Evolutionary conservation across 495 filamentous ascomycete genomes (phyloP), one percentile per base, ranked within the genome.

Genomic region (Achaetomiella virescens): DNA sequence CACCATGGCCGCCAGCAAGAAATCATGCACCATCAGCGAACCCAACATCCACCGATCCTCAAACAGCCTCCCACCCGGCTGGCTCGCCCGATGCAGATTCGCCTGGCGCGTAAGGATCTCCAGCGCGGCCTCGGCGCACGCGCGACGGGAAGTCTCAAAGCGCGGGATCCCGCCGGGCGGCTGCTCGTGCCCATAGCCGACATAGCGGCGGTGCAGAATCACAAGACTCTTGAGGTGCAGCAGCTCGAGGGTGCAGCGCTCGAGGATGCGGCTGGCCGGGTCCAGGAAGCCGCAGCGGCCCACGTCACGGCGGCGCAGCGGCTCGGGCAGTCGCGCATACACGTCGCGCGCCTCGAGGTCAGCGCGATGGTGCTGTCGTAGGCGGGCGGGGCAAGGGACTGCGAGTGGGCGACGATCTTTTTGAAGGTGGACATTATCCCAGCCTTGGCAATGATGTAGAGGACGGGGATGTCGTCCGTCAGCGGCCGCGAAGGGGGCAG

Each of bases 1-100:
- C 46, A 48, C 46, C 46, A 48, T 48, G 6, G 46, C 46, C 6
- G 46, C 46, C 29, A 48, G 18, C 46, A 48, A 22, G 17, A 48
- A 48, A 12, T 48, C 46, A 12, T 48, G 46, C 46, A 15, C 46
- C 46, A 36, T 48, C 46, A 48, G 9, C 17, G 46, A 48, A 17
- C 4, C 4, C 17, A 48, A 12, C 46, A 48, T 48, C 46, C 46
- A 48, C 46, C 46, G 46, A 3, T 48, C 27, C 29, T 36, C 29
- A 12, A 35, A 15, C 29, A 48, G 46, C 46, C 46, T 2, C 1
- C 46, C 46, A 1, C 46, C 46, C 2, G 18, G 17, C 9, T 14
- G 46, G 1, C 17, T 18, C 6, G 46, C 46, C 17, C 17, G 29
- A 18, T 33, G 17, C 29, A 36, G 4, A 5, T 48, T 31, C 1